Conservation (phyloP, 202 grass and related monocot species). For the Dendrocalamus latiflorus region DNA sequence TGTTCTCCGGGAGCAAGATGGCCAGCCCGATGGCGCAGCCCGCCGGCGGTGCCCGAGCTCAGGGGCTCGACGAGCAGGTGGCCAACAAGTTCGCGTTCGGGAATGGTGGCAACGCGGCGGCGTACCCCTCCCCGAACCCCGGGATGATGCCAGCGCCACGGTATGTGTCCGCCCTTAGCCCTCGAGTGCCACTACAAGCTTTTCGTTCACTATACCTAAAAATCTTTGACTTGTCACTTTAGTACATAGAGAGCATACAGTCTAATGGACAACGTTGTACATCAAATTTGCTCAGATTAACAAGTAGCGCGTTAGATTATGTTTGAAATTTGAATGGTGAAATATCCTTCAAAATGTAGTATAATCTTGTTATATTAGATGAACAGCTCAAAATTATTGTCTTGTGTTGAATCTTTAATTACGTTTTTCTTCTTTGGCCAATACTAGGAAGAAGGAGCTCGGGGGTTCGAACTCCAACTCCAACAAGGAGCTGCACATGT, state of each 20-base stretch:
- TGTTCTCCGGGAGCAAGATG: conserved; percentile 72
- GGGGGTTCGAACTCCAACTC: conserved; percentile 62
- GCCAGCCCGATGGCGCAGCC: conserved; percentile 49
- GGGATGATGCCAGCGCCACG: conserved; percentile 47
- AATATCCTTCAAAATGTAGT: background rate
- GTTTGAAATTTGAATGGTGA: background rate
- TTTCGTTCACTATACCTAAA: background rate
- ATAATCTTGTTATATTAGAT: background rate
- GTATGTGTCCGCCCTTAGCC: background rate
- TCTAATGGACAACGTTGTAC: background rate
- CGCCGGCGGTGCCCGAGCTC: background rate
- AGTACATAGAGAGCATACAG: background rate
- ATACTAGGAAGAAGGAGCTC: conserved; percentile 60
- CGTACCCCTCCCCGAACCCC: conserved; percentile 68
- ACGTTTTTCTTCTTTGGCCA: background rate
- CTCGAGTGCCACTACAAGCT: background rate
- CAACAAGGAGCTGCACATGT: conserved; percentile 98
- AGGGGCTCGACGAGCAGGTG: conserved; percentile 63
- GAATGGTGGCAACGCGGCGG: background rate
- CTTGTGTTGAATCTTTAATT: background rate
- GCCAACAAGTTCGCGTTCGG: conserved; percentile 39
- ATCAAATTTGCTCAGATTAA: background rate
- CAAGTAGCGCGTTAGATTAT: too few relatives aligned
- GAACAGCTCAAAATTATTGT: background rate
- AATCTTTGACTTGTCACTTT: background rate